Base-by-base conservation (phyloP, 1,284 basidiomycete species). In the Neonothopanus nambi region DNA sequence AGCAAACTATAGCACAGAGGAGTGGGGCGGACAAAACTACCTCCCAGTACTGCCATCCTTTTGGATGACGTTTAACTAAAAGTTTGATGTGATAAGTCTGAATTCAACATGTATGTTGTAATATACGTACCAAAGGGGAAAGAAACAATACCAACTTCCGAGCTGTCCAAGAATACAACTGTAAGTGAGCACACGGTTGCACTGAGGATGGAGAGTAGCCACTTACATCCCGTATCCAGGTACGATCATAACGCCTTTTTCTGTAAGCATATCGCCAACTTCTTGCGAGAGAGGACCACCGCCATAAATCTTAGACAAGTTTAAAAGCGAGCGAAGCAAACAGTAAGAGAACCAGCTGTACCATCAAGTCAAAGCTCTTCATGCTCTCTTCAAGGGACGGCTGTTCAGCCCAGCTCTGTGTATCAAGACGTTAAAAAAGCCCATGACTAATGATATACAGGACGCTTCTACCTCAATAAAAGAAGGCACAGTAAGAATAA, bases 331-430 rank as follows among this genome's bases (percentile, higher is more conserved):
- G 7, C 30, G 28, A 18, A n/a, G 20, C 6, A 35, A 13, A 35
- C 21, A 57, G 12, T 12, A 21, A 42, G 40, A 21, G 12, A 42
- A 28, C 11, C 11, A 11, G 26, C 11, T 49, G n/a, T 56, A 57
- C 60, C 8, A 63, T 37, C 3, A 45, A 53, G 17, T 51, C 56
- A 13, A 52, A 51, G n/a, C 20, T 51, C 30, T 47, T 57, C 6
- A 62, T 28, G 26, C 48, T 43, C n/a, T 51, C 43, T 7, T 58
- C 42, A 21, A 57, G 51, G 5, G 50, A 36, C 12, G 53, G 51
- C 18, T 61, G 49, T 12, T 50, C 48, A 11, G 60, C 40, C 62
- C 62, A 63, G 15, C 28, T 49, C 61, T 63, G 28, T 7, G 36
- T 18, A 36, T 17, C 26, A n/a, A 33, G 36, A 12, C 15, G 37